These are phyloP conservation scores for Brasenia schreberi DNA, from an alignment of 164 flowering plant species.

Conservation along the genomic window DNA sequence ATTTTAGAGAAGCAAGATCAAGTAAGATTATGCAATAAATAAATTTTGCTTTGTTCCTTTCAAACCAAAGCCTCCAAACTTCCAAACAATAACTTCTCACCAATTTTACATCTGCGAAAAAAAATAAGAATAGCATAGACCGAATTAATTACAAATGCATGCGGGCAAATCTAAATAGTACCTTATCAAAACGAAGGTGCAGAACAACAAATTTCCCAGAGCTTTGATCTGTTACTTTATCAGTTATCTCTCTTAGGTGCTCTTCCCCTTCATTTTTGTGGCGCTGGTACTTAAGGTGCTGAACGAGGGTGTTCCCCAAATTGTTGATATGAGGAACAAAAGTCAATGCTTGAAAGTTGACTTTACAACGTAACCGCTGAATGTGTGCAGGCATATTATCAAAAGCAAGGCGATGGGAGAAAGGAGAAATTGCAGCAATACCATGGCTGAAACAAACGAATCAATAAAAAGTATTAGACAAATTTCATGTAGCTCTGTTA, in stretches of 20 bases:
- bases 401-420: conserved; percentile 94
- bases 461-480: too few relatives aligned
- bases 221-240: conserved; percentile 15
- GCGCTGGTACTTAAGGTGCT: conserved; percentile 48
- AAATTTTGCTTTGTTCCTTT: too few relatives aligned
- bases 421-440: conserved; percentile 92
- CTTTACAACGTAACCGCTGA: conserved; percentile 89
- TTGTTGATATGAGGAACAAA: conserved; percentile 80
- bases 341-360: conserved; percentile 70
- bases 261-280: conserved; percentile 9
- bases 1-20: too few relatives aligned
- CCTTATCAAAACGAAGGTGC: conserved; percentile 98
- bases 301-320: conserved; percentile 77
- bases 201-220: conserved; percentile 70
- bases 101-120: too few relatives aligned
- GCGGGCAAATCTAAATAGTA: conserved; percentile 6
- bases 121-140: too few relatives aligned
- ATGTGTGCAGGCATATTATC: conserved; percentile 73
- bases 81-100: too few relatives aligned
- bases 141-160: not conserved
- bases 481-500: too few relatives aligned
- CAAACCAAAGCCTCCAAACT: too few relatives aligned
- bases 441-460: conserved; percentile 48
- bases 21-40: too few relatives aligned
- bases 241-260: conserved; percentile 27